These are phyloP conservation scores for Amanita pallidorosea DNA, from an alignment of 768 basidiomycete species.

Conservation along the genomic window DNA sequence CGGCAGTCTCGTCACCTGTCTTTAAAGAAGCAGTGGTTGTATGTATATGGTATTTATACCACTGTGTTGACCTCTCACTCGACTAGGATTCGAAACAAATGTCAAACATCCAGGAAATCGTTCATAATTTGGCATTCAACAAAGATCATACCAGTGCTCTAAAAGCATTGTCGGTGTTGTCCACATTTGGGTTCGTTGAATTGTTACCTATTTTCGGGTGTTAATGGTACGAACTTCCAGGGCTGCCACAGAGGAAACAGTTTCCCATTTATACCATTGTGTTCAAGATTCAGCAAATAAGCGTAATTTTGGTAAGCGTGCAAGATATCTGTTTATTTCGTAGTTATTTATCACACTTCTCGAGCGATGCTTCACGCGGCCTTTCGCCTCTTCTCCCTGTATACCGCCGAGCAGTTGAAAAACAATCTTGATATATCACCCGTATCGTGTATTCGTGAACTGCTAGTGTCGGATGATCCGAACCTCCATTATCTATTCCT, in stretches of 20 bases:
- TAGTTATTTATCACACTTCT: neutral
- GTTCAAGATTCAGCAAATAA: neutral
- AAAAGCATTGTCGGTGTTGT: neutral
- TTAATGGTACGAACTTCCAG: neutral
- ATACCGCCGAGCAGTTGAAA: conserved; percentile 15
- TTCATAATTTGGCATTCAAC: neutral
- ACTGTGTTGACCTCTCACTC: neutral
- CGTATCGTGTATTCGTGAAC: conserved; percentile 38
- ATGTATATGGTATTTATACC: neutral
- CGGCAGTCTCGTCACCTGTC: conserved; percentile 10
- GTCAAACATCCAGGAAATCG: neutral
- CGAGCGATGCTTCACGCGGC: conserved; percentile 20
- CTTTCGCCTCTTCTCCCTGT: conserved; percentile 23
- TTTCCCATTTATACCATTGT: neutral
- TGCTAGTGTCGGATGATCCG: conserved; percentile 45
- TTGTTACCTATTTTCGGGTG: neutral
- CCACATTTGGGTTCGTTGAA: neutral
- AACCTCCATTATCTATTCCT: conserved; percentile 63
- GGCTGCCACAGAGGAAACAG: neutral
- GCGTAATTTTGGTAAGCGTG: neutral
- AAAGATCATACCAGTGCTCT: neutral
- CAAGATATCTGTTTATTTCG: neutral
- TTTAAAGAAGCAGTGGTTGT: neutral
- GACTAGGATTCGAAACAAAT: neutral
- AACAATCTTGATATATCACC: conserved; percentile 20